Percentiles rank a stretch among this genome's conserved stretches.
Evolutionary conservation across 75 land plant genomes (phyloP).

Genomic region (Cunninghamia lanceolata): DNA sequence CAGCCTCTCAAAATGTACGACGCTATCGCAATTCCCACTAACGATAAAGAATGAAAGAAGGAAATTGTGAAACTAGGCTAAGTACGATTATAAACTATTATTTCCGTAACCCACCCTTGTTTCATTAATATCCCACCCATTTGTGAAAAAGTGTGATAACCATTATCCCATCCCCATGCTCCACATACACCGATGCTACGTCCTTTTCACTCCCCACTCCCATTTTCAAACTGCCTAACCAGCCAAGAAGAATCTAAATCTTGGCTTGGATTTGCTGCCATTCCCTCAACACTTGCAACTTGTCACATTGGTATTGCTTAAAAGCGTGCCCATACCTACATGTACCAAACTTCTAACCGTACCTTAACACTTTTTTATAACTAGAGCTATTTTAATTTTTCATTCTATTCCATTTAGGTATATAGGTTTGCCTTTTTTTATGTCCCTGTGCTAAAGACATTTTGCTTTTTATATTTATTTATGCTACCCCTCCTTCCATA

Average conservation of each 20-base stretch:
- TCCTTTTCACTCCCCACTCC: background rate
- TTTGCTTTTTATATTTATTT: no score
- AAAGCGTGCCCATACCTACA: background rate
- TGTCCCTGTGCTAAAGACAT: no score
- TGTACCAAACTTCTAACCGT: no score
- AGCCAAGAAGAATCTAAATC: background rate
- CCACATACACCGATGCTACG: background rate
- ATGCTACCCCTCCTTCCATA: background rate
- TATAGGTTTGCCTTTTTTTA: background rate
- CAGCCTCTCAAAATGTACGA: background rate
- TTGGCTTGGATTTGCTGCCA: background rate
- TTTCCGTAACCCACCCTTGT: background rate
- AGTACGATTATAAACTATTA: background rate
- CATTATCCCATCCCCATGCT: slow-evolving; percentile 4
- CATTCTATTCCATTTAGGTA: background rate
- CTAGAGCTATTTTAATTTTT: background rate
- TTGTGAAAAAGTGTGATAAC: background rate
- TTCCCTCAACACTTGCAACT: background rate
- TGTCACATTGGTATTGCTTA: background rate
- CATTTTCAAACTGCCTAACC: background rate
- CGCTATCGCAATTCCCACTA: slow-evolving; percentile 10
- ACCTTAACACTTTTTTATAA: background rate
- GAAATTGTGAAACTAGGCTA: no score
- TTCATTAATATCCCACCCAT: background rate
- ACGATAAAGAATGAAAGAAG: background rate